These are phyloP conservation scores for Paramecium biaurelia DNA, from an alignment of 73 alveolate genomes.

Conservation along the genomic window DNA sequence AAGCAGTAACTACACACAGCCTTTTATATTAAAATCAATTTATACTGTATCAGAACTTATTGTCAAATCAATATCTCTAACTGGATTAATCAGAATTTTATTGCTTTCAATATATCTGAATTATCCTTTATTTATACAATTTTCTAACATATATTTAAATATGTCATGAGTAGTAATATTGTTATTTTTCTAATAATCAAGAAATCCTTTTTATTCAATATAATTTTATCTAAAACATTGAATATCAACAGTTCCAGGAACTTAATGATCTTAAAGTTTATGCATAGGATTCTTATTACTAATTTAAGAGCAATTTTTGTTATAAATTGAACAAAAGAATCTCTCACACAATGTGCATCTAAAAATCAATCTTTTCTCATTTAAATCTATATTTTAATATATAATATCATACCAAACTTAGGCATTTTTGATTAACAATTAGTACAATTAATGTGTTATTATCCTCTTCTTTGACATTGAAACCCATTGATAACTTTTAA, in stretches of 20 bases:
- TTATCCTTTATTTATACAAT: neutral
- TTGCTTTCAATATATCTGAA: slow-evolving; percentile 17
- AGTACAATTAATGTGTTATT: neutral
- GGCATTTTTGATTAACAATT: slow-evolving; percentile 46
- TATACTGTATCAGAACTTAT: neutral
- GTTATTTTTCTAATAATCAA: neutral
- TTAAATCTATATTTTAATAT: neutral
- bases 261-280: neutral
- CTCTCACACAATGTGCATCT: slow-evolving; percentile 3
- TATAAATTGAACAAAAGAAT: neutral
- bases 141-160: slow-evolving; percentile 22
- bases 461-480: neutral
- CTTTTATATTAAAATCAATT: neutral
- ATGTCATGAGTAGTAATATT: neutral
- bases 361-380: neutral
- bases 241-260: neutral
- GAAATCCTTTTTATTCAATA: neutral
- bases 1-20: slow-evolving; percentile 65
- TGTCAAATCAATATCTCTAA: neutral
- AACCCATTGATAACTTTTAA: neutral
- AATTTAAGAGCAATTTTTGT: neutral
- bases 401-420: neutral
- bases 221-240: slow-evolving; percentile 13
- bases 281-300: neutral
- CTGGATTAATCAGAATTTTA: neutral